Evolutionary conservation across 345 rosid species (phyloP), one percentile per base, ranked within the genome.

Genomic region (Hibiscus mutabilis): DNA sequence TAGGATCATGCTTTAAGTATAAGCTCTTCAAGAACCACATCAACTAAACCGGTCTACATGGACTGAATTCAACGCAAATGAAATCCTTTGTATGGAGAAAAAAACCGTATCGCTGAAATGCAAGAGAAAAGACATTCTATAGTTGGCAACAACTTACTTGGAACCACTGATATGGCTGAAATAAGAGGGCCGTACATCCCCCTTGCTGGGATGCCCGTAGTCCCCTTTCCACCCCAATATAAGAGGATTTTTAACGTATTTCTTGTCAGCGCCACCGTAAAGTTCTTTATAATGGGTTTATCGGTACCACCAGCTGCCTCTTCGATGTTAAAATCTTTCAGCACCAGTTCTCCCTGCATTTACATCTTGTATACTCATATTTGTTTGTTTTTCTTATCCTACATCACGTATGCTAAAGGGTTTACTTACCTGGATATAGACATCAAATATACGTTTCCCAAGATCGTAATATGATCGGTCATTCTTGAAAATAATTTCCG

Each of bases 161-260:
- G 83, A 60, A 76, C 73, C 58, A 88, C 86, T 16, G 91, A 85
- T 72, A 92, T 89, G 53, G 94, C 96, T 56, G 96, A 92, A 16
- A 91, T 84, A 52, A 86, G 73, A 80, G 96, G 91, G 53, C 97
- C 97, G 58, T 91, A 89, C 66, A 70, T 73, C 75, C 96, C 96
- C 78, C 97, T 80, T 0, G 8, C 13, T 2, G 95, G 97, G 58
- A 89, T 87, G 52, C 82, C 83, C 2, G 92, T 91, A 15, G 97
- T 89, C 24, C 97, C 93, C 79, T 80, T 87, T 13, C 91, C 97
- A 68, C 91, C 88, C 92, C 93, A 89, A 72, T 89, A 79, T 11
- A 91, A 71, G 29, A 82, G 90, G 35, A 91, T 85, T 87, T 91
- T 85, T 70, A 91, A 69, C 3, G 82, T 87, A 67, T 82, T 31